Conservation (phyloP, 2,329 filamentous ascomycete species). For the Trichoderma endophyticum region DNA sequence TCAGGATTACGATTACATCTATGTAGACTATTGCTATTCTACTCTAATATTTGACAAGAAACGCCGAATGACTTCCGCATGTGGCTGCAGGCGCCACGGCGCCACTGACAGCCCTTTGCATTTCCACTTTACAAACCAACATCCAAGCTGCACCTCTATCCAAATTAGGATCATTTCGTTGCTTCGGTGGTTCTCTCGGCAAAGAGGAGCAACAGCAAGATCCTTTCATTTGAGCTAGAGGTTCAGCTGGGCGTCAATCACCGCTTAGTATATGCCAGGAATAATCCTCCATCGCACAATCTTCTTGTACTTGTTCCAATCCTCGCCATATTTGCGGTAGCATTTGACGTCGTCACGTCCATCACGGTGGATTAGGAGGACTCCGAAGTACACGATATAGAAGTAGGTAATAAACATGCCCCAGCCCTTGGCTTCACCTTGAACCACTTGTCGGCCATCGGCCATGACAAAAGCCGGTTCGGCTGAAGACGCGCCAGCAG, state of each 20-base stretch:
- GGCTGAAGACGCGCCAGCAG: constrained; percentile 46
- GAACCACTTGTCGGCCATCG: constrained; percentile 63
- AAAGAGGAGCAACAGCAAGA: neutral
- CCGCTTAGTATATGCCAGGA: constrained; percentile 71
- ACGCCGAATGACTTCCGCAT: constrained; percentile 6
- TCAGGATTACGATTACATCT: constrained; percentile 17
- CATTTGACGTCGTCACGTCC: constrained; percentile 89
- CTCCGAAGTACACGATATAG: constrained; percentile 86
- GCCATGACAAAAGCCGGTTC: constrained; percentile 54
- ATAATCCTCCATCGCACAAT: constrained; percentile 79
- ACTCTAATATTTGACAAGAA: constrained; percentile 5
- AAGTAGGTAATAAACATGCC: constrained; percentile 91
- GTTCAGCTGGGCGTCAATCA: neutral
- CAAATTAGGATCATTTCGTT: neutral
- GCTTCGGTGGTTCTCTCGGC: neutral
- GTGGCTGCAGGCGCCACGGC: neutral
- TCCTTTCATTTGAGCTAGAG: neutral
- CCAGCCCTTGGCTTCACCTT: constrained; percentile 73
- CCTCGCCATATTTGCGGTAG: constrained; percentile 81
- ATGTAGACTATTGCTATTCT: constrained; percentile 12
- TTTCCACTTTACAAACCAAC: neutral
- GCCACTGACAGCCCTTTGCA: neutral
- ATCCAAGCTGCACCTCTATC: neutral
- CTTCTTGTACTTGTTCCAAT: constrained; percentile 87
- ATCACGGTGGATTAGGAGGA: constrained; percentile 83